phyloP scores from a whole-genome alignment of 306 rosid genomes.

The Casuarina equisetifolia region DNA sequence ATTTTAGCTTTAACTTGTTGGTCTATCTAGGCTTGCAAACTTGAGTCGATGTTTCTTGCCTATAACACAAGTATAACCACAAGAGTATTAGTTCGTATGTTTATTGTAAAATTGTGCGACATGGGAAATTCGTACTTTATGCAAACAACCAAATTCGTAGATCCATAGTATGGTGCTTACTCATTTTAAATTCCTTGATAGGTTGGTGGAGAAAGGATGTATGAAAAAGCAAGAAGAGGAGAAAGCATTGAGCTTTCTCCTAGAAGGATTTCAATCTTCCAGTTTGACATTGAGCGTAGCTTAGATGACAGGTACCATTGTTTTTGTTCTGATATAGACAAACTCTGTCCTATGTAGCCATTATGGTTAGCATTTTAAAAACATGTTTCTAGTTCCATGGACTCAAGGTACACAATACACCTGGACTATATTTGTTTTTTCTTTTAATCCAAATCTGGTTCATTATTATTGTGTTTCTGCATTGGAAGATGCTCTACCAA shows the following conservation, averaged over 20 bases:
- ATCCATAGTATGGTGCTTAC: slow-evolving; percentile 26
- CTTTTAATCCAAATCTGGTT: not conserved
- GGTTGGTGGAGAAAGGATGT: slow-evolving; percentile 98
- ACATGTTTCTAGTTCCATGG: not conserved
- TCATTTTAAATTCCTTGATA: slow-evolving; percentile 32
- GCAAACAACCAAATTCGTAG: not conserved
- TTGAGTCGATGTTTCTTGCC: not conserved
- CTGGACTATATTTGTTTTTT: not conserved
- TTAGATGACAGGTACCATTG: slow-evolving; percentile 69
- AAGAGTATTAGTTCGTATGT: not conserved
- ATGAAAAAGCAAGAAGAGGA: slow-evolving; percentile 97
- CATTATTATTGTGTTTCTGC: not conserved
- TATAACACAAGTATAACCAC: not conserved
- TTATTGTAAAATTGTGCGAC: not conserved
- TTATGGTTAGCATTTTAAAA: not conserved
- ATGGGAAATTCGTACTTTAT: slow-evolving; percentile 14
- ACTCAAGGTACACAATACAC: not conserved
- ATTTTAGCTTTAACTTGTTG: not conserved
- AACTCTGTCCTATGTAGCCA: not conserved
- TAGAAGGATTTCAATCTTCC: slow-evolving; percentile 81
- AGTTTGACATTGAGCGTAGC: slow-evolving; percentile 90
- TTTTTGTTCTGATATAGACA: not conserved
- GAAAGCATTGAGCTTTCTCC: slow-evolving; percentile 95
- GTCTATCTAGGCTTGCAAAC: not conserved
- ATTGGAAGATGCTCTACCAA: not conserved